Conservation (phyloP, 1,139 yeast genomes). For the Arxiozyma slooffiae region DNA sequence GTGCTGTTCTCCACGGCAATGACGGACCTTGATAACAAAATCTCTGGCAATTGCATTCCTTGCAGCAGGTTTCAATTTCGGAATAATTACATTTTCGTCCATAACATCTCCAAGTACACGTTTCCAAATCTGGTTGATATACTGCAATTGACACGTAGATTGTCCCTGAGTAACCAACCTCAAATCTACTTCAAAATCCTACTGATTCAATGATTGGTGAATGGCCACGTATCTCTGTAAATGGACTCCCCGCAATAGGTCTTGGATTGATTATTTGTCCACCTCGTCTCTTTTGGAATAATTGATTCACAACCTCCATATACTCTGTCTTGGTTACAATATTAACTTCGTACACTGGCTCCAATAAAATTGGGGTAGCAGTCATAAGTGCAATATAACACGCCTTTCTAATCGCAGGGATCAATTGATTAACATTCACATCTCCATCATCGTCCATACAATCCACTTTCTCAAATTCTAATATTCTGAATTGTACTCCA, state of each 20-base stretch:
- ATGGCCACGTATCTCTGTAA: constrained; percentile 50
- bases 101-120: constrained; percentile 87
- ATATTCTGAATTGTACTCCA: constrained; percentile 59
- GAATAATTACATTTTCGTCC: constrained; percentile 53
- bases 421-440: constrained; percentile 49
- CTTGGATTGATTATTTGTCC: constrained; percentile 41
- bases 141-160: constrained; percentile 59
- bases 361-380: constrained; percentile 71
- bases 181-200: constrained; percentile 81
- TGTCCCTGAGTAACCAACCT: constrained; percentile 69
- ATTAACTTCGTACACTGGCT: constrained; percentile 66
- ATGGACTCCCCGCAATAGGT: constrained; percentile 68
- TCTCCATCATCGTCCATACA: constrained; percentile 33
- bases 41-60: constrained; percentile 68
- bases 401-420: constrained; percentile 76
- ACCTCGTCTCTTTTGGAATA: constrained; percentile 58
- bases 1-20: constrained; percentile 72
- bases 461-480: constrained; percentile 42
- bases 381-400: constrained; percentile 74
- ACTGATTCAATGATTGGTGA: constrained; percentile 85
- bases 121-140: constrained; percentile 53
- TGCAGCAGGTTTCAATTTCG: constrained; percentile 68
- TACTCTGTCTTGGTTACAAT: constrained; percentile 47
- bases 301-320: constrained; percentile 39
- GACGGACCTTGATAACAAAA: constrained; percentile 78